Conservation (phyloP, 1,139 yeast species). For the Suhomyces chickasaworum region DNA sequence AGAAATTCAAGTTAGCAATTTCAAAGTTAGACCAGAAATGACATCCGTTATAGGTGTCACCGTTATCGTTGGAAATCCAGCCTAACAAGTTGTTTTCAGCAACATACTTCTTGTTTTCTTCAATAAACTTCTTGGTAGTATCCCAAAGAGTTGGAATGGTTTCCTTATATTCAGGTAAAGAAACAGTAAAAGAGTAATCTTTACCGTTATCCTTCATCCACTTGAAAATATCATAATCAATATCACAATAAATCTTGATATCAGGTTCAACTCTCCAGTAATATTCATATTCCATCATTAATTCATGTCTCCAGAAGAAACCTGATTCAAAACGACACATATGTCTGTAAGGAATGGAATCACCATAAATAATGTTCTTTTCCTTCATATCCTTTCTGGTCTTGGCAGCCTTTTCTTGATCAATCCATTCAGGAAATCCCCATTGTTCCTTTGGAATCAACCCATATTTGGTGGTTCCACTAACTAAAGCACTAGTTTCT, state of each 20-base stretch:
- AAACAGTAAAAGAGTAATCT: slow-evolving; percentile 76
- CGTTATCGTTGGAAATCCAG: slow-evolving; percentile 71
- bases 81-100: slow-evolving; percentile 69
- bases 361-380: slow-evolving; percentile 61
- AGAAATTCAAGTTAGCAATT: slow-evolving; percentile 70
- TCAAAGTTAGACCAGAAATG: slow-evolving; percentile 92
- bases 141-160: slow-evolving; percentile 86
- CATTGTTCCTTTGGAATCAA: slow-evolving; percentile 49
- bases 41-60: slow-evolving; percentile 71
- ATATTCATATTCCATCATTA: slow-evolving; percentile 72
- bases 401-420: slow-evolving; percentile 55
- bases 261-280: slow-evolving; percentile 97
- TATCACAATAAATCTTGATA: slow-evolving; percentile 73
- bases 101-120: slow-evolving; percentile 64
- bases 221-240: slow-evolving; percentile 79
- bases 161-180: slow-evolving; percentile 79
- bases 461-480: slow-evolving; percentile 48
- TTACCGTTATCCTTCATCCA: slow-evolving; percentile 75
- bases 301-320: slow-evolving; percentile 77
- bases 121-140: slow-evolving; percentile 67
- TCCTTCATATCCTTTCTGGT: slow-evolving; percentile 54
- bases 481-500: slow-evolving; percentile 34
- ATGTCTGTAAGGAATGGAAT: slow-evolving; percentile 64
- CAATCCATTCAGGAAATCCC: slow-evolving; percentile 61
- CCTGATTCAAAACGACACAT: slow-evolving; percentile 96